Conservation (phyloP, 306 rosid species). For the Myrica gale region DNA sequence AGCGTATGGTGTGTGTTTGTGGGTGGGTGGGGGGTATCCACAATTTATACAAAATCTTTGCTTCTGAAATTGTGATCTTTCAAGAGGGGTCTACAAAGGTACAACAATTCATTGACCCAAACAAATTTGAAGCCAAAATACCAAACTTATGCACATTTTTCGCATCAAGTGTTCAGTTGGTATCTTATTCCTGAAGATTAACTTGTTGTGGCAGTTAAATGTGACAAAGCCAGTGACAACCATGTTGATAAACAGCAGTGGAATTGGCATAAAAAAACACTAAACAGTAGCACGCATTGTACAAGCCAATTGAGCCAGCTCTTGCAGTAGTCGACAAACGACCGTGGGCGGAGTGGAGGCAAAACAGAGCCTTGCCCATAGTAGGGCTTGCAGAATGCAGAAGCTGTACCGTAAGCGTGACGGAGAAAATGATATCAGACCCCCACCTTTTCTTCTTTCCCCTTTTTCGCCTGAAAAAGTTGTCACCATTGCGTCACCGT, state of each 20-base stretch:
- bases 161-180: no score
- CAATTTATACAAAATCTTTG: no score
- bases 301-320: slow-evolving; percentile 1
- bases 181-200: no score
- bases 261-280: background rate
- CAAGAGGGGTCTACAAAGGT: no score
- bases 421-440: slow-evolving; percentile 26
- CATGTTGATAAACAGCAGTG: background rate
- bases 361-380: slow-evolving; percentile 16
- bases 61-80: no score
- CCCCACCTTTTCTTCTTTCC: background rate
- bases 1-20: no score
- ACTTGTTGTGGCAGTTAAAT: no score
- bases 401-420: slow-evolving; percentile 32
- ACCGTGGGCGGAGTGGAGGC: slow-evolving; percentile 27
- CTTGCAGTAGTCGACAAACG: slow-evolving; percentile 19
- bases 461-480: background rate
- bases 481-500: background rate
- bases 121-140: no score
- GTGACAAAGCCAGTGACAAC: no score
- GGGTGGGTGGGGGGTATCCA: no score
- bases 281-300: background rate
- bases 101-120: no score
- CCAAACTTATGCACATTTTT: no score
- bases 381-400: slow-evolving; percentile 1